These are phyloP conservation scores for Prototheca wickerhamii DNA, from an alignment of 163 green algal species.

Conservation along the genomic window DNA sequence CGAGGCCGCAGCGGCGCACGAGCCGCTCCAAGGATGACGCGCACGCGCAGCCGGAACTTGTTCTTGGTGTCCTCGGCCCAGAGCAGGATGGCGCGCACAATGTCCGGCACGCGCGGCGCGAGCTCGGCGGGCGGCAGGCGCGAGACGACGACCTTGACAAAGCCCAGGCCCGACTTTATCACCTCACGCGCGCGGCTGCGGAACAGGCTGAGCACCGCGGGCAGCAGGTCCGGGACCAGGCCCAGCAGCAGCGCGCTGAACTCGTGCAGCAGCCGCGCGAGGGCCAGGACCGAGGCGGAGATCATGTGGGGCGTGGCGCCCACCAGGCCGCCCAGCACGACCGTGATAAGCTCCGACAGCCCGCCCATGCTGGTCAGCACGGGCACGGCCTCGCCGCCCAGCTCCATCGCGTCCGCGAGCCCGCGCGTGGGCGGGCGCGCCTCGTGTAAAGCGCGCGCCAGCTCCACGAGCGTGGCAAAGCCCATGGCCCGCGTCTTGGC, in stretches of 20 bases:
- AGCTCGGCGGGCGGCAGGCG: conserved; percentile 69
- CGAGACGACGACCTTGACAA: conserved; percentile 79
- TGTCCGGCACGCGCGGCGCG: conserved; percentile 44
- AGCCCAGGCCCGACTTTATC: conserved; percentile 88
- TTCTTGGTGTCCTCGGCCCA: conserved; percentile 94
- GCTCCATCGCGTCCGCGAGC: conserved; percentile 12
- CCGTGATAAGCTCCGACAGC: conserved; percentile 63
- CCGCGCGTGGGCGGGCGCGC: too few relatives aligned
- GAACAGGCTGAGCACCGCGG: conserved; percentile 79
- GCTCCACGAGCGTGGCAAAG: conserved; percentile 79
- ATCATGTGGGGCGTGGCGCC: conserved; percentile 69
- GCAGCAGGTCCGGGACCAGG: conserved; percentile 58
- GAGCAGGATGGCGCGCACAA: conserved; percentile 84
- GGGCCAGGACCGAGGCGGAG: conserved; percentile 65
- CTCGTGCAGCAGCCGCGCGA: conserved; percentile 81
- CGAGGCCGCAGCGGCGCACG: conserved; percentile 70
- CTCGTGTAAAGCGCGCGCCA: conserved; percentile 58
- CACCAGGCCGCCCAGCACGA: conserved; percentile 80
- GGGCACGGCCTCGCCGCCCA: conserved; percentile 3
- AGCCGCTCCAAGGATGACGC: conserved; percentile 87
- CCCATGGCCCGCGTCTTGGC: conserved; percentile 69
- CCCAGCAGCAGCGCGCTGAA: conserved; percentile 56
- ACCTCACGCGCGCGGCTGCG: conserved; percentile 78
- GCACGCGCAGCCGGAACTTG: conserved; percentile 92
- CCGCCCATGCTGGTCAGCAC: conserved; percentile 31